Evolutionary conservation across 2,329 filamentous ascomycete genomes (phyloP), one percentile per base, ranked within the genome.

Genomic region (Pseudodiploospora longispora): DNA sequence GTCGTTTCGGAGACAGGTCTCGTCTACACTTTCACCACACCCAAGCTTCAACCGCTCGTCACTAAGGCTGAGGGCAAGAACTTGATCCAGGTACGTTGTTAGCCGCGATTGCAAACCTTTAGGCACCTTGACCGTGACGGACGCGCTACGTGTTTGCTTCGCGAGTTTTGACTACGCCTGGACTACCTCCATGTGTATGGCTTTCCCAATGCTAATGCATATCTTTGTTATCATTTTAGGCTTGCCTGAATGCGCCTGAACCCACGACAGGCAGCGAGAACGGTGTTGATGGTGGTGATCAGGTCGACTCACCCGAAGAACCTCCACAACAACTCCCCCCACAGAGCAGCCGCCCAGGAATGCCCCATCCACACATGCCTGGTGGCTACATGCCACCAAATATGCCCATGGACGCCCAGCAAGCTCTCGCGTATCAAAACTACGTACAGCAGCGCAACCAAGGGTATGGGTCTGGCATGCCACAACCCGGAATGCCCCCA

Each of bases 51-150:
- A 71, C 93, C 93, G 51, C 81, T 98, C 43, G 93, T 97, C 56
- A 98, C 93, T 51, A 97, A 97, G 74, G 85, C 93, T 12, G 93
- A 97, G 70, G 93, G 93, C 71, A 98, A 98, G 80, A 98, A 98
- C 66, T 74, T 98, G 53, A 97, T 98, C 56, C 93, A 98, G 82
- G 93, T 96, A 79, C 53, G 80, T 37, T 39, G 44, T 33, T 19
- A 19, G 19, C 19, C 19, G 19, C 19, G 19, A 19, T 19, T 19
- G 19, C 19, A 19, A 19, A 19, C 19, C 19, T 19, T 19, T 19
- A 19, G 19, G 19, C 19, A 19, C 19, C 19, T 19, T 19, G 19
- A 19, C 19, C 19, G 27, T 28, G 19, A 27, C 8, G 19, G 19
- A 36, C 10, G 33, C 10, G 3, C 6, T 37, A 40, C 33, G 40